These are phyloP conservation scores for Thuidium tamariscinum DNA, from an alignment of 225 moss, liverwort and hornwort species.

Conservation along the genomic window DNA sequence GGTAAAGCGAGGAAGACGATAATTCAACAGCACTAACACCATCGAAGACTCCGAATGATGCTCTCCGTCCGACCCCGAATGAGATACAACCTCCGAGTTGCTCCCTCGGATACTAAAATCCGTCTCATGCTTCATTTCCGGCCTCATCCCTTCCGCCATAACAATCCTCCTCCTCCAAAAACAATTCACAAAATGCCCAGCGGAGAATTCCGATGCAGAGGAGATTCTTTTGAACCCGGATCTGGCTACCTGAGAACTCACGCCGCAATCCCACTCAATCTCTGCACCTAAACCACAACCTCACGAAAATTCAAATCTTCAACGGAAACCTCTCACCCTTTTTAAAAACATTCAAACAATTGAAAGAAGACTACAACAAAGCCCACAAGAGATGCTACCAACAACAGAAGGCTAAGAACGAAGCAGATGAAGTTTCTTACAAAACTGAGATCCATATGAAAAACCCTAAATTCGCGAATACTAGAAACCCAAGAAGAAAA, in stretches of 20 bases:
- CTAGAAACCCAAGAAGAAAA: not conserved
- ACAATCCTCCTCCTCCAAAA: not conserved
- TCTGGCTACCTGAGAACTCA: not conserved
- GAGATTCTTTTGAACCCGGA: not conserved
- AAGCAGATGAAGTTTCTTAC: not conserved
- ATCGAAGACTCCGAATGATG: not conserved
- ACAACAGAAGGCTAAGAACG: not conserved
- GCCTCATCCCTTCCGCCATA: slow-evolving; percentile 9
- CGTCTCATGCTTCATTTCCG: slow-evolving; percentile 18
- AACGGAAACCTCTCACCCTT: not conserved
- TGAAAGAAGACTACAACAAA: not conserved
- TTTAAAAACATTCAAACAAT: not conserved
- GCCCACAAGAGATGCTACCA: not conserved
- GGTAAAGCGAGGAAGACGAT: slow-evolving; percentile 58
- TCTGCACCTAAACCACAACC: not conserved
- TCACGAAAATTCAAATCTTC: not conserved
- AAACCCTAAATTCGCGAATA: not conserved
- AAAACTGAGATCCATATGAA: not conserved
- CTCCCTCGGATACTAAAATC: slow-evolving; percentile 18
- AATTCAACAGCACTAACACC: slow-evolving; percentile 72
- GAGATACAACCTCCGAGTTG: not conserved
- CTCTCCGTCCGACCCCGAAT: not conserved
- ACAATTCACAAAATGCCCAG: not conserved
- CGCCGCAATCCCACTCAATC: not conserved
- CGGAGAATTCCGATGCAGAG: not conserved